A percentile compares a stretch with the other conserved stretches of the same genome.
Evolutionary conservation across 2,329 filamentous ascomycete species (phyloP).

Genomic region (Sodiomyces alkalinus): DNA sequence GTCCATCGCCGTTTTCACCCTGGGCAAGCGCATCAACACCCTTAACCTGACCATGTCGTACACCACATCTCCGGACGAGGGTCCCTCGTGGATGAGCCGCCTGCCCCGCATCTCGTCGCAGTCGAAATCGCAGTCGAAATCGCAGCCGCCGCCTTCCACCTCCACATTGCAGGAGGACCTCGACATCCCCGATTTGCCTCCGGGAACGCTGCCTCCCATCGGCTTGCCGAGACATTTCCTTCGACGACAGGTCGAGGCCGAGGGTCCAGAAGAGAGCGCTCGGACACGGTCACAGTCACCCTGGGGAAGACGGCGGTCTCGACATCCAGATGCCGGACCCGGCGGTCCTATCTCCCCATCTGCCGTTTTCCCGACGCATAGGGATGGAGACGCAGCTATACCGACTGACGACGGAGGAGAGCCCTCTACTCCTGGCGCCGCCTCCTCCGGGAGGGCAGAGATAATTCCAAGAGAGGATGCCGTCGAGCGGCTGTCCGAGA

Average conservation of each 20-base stretch:
- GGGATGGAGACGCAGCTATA: too few relatives aligned
- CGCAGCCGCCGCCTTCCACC: slow-evolving; percentile 67
- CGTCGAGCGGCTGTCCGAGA: slow-evolving; percentile 5
- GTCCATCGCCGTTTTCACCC: slow-evolving; percentile 93
- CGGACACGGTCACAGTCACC: slow-evolving; percentile 35
- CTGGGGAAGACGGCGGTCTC: slow-evolving; percentile 48
- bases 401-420: too few relatives aligned
- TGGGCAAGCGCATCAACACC: slow-evolving; percentile 97
- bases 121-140: slow-evolving; percentile 69
- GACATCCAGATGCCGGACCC: slow-evolving; percentile 56
- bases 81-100: slow-evolving; percentile 88
- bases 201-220: slow-evolving; percentile 56
- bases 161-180: slow-evolving; percentile 53
- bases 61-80: slow-evolving; percentile 76
- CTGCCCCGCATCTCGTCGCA: slow-evolving; percentile 55
- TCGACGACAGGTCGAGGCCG: slow-evolving; percentile 69
- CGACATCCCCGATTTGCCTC: slow-evolving; percentile 44
- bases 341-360: slow-evolving; percentile 84
- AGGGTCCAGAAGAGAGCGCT: too few relatives aligned
- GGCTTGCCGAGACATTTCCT: slow-evolving; percentile 64
- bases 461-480: too few relatives aligned
- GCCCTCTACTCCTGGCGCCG: slow-evolving; percentile 7
- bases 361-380: slow-evolving; percentile 65
- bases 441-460: too few relatives aligned
- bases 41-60: slow-evolving; percentile 92